Evolutionary conservation across 1,139 yeast genomes (phyloP), one percentile per base, ranked within the genome.

Genomic region (Pneumocystis canis): DNA sequence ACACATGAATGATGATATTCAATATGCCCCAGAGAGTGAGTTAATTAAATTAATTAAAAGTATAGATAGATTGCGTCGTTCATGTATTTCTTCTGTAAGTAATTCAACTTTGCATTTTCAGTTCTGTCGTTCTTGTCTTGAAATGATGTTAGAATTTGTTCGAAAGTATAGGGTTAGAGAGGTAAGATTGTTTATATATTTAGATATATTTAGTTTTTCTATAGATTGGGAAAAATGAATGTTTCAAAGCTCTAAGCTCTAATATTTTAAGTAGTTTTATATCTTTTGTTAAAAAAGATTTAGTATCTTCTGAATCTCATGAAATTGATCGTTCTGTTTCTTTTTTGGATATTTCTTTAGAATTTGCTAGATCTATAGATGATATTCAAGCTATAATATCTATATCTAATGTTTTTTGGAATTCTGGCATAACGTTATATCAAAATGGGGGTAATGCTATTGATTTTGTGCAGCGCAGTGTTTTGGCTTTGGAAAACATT

Each of bases 381-480:
- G 54, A 47, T 47, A 25, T 11, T 47, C 4, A 16, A 28, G 30
- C 54, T 47, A 47, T 47, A 47, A 47, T 47, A 47, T 47, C 54
- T 47, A 47, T 47, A 47, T 47, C 54, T 25, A 47, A 47, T 47
- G 54, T 47, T 47, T 47, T 47, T 47, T 47, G 54, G 54, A 47
- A 47, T 47, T 47, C 16, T 47, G 54, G 30, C 2, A 47, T 47
- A 47, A 47, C 16, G 11, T 47, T 47, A 20, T 28, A 47, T 47
- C 54, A 47, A 25, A 47, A 47, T 47, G 54, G 31, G 5, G 31
- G 5, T 5, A 25, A 47, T 11, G 54, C 54, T 47, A 47, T 47
- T 47, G 54, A 47, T 25, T 28, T 28, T 47, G n/a, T 47, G 11
- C 7, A 47, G 30, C 54, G 54, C 2, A 47, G 54, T 28, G 25